Evolutionary conservation across 805 yeast species (phyloP), one percentile per base, ranked within the genome.

Genomic region (Kockiozyma suomiensis): DNA sequence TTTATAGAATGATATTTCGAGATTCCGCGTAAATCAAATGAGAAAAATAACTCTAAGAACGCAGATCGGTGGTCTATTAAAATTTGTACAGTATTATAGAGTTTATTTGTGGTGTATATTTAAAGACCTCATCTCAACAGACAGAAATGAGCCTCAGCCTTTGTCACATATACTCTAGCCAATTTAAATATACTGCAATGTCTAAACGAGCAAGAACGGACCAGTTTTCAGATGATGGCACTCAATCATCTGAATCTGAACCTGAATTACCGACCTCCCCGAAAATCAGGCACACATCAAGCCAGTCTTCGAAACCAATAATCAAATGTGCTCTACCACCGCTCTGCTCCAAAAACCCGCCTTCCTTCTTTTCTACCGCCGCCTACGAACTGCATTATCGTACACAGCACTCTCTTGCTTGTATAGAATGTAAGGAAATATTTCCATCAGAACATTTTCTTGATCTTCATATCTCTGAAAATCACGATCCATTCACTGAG

Each of bases 381-480:
- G 70, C 58, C 30, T 70, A 60, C 55, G 72, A 70, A 35, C 26
- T 33, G 7, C 73, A 70, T 56, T 68, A 70, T 45, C 46, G 37
- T 25, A 33, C 43, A n/a, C 28, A 43, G 23, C 73, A 70, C 49
- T 25, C 61, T 19, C 43, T 38, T 33, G 52, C 28, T 10, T 71
- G 74, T 55, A 12, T 30, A 23, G 62, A 62, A 33, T 71, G 74
- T 55, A 38, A 46, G 25, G 50, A 51, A 21, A 28, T 51, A 15
- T 79, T 83, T 58, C 85, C 85, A 0, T 73, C 76, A n/a, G 72
- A 75, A 10, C 67, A 60, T 41, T 64, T 79, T 6, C 70, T 84
- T 21, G 75, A 76, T 3, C 65, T 83, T 15, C 88, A 84, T 64
- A 75, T 83, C 1, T 74, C 76, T 26, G 87, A 84, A 63, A 72